Evolutionary conservation across 2,329 filamentous ascomycete genomes (phyloP).

Genomic region (Trichophyton schoenleinii): DNA sequence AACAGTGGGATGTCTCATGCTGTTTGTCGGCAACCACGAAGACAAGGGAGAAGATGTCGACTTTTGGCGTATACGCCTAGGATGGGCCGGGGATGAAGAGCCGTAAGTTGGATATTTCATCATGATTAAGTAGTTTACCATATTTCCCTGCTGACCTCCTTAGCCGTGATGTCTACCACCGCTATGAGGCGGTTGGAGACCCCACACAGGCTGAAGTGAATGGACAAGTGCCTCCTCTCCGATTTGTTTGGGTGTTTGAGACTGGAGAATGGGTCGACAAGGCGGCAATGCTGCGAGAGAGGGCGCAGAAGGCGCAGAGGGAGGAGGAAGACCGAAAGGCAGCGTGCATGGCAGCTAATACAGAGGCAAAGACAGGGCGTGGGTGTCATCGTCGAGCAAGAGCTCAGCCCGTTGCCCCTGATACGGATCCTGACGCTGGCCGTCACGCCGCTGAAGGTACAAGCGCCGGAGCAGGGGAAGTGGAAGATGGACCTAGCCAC

Average conservation of each 20-base stretch:
- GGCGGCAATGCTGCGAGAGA: slow-evolving; percentile 6
- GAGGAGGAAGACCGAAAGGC: not conserved
- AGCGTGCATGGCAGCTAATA: not conserved
- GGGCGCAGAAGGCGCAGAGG: slow-evolving; percentile 2
- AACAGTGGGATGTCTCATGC: slow-evolving; percentile 10
- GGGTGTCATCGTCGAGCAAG: not conserved
- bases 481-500: not conserved
- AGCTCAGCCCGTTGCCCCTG: not conserved
- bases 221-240: not conserved
- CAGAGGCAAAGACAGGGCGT: not conserved
- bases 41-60: slow-evolving; percentile 7
- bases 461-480: not conserved
- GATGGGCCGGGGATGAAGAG: slow-evolving; percentile 11
- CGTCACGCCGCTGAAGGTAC: not conserved
- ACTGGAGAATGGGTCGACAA: slow-evolving; percentile 14
- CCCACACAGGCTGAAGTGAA: slow-evolving; percentile 3
- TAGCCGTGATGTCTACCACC: slow-evolving; percentile 9
- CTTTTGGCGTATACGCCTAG: slow-evolving; percentile 12
- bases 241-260: slow-evolving; percentile 12
- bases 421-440: not conserved
- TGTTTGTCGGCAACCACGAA: slow-evolving; percentile 8
- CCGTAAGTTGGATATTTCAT: slow-evolving; percentile 5
- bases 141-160: not conserved
- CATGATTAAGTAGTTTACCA: not conserved
- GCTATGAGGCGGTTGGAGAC: slow-evolving; percentile 13